A percentile compares a stretch with the other conserved stretches of the same genome.
phyloP scores from a whole-genome alignment of 1,284 basidiomycete species.

The Anthracocystis panici-leucophaei region DNA sequence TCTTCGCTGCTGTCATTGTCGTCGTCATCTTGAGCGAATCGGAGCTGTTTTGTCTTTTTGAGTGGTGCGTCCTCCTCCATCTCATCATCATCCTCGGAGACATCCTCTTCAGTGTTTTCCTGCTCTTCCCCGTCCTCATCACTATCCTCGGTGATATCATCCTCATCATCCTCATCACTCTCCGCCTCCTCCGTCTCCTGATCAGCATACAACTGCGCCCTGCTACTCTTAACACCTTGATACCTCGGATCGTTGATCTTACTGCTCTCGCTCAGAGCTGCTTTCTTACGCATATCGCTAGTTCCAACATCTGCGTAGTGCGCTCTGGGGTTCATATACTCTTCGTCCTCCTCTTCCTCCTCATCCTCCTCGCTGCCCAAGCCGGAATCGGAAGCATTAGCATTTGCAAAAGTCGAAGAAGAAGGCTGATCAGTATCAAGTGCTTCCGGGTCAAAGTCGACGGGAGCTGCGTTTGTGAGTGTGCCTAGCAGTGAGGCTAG shows the following conservation, averaged over 20 bases:
- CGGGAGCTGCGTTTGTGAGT: constrained; percentile 45
- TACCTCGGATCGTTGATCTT: constrained; percentile 44
- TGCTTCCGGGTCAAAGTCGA: constrained; percentile 48
- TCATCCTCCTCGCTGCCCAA: constrained; percentile 23
- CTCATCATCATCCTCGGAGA: constrained; percentile 18
- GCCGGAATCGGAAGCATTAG: neutral
- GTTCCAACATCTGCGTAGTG: constrained; percentile 58
- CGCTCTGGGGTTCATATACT: constrained; percentile 39
- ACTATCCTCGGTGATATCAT: constrained; percentile 18
- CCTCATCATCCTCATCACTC: constrained; percentile 24
- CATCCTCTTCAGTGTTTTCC: constrained; percentile 17
- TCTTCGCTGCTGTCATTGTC: constrained; percentile 7
- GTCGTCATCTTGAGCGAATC: constrained; percentile 26
- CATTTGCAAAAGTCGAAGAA: constrained; percentile 20
- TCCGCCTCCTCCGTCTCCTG: constrained; percentile 32
- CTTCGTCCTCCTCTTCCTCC: constrained; percentile 25
- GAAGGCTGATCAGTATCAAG: constrained; percentile 33
- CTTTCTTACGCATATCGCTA: constrained; percentile 57
- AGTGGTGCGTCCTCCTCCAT: constrained; percentile 1
- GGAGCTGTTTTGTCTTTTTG: constrained; percentile 29
- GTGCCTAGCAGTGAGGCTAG: constrained; percentile 41
- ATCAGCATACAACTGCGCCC: constrained; percentile 55
- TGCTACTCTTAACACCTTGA: constrained; percentile 52
- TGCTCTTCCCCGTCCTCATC: constrained; percentile 22
- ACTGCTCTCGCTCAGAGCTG: constrained; percentile 53